Percentiles rank a stretch among this genome's conserved stretches.
Conservation (phyloP, 164 flowering plant genomes). For the Macadamia tetraphylla region DNA sequence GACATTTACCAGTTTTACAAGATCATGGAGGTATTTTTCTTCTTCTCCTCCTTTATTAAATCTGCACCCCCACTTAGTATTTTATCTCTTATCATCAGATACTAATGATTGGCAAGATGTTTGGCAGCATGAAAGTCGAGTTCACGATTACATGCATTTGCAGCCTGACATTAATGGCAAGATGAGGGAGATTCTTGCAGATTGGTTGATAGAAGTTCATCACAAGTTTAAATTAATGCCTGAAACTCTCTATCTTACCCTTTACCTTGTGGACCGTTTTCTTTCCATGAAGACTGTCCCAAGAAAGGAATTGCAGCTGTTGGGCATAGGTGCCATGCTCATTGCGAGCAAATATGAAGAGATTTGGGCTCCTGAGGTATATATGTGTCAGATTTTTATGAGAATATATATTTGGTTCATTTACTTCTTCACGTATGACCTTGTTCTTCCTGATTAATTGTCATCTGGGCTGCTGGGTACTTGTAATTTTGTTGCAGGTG, state of each 20-base stretch:
- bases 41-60: too few relatives aligned
- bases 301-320: slow-evolving; percentile 67
- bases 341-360: slow-evolving; percentile 92
- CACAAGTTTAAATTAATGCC: slow-evolving; percentile 67
- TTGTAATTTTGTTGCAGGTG: slow-evolving; percentile 35
- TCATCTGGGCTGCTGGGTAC: neutral
- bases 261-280: slow-evolving; percentile 73
- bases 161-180: slow-evolving; percentile 70
- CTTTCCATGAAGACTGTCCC: slow-evolving; percentile 45
- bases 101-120: neutral
- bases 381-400: neutral
- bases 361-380: slow-evolving; percentile 92
- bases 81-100: too few relatives aligned
- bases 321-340: slow-evolving; percentile 80
- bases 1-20: slow-evolving; percentile 78
- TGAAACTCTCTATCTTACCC: slow-evolving; percentile 81
- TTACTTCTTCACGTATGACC: neutral
- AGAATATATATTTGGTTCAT: too few relatives aligned
- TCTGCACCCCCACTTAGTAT: too few relatives aligned
- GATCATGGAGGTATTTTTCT: slow-evolving; percentile 47
- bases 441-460: too few relatives aligned
- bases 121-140: slow-evolving; percentile 44
- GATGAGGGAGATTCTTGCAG: slow-evolving; percentile 84
- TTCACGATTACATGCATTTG: slow-evolving; percentile 56
- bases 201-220: slow-evolving; percentile 91